Evolutionary conservation across 192 early-diverging fungal species (phyloP).

Genomic region (Coemansia sp.): DNA sequence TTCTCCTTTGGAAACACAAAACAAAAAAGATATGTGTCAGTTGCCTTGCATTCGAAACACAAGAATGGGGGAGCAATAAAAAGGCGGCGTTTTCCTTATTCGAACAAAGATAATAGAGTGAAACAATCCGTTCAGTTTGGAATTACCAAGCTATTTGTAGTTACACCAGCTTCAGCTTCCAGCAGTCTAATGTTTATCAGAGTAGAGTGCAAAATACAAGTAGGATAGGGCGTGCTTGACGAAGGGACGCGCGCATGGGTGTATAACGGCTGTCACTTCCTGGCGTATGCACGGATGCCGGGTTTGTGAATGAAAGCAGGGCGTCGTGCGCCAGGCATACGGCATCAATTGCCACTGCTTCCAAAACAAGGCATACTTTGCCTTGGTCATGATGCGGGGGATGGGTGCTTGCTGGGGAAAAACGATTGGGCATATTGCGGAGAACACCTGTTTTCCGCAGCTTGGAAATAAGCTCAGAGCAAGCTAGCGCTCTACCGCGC

Average conservation of each 20-base stretch:
- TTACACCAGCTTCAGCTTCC: too few relatives aligned
- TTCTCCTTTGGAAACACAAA: background rate
- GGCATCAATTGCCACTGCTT: background rate
- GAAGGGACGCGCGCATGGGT: too few relatives aligned
- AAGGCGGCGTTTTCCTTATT: background rate
- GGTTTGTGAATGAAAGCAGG: slow-evolving; percentile 10
- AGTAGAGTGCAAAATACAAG: too few relatives aligned
- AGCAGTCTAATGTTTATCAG: too few relatives aligned
- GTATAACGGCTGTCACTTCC: too few relatives aligned
- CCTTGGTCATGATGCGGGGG: background rate
- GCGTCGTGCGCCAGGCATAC: slow-evolving; percentile 5
- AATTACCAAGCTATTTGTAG: too few relatives aligned
- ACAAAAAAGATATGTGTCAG: background rate
- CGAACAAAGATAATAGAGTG: background rate
- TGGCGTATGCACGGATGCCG: background rate
- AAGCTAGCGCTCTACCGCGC: too few relatives aligned
- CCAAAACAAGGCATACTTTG: background rate
- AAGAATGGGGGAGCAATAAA: background rate
- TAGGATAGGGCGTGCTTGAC: too few relatives aligned
- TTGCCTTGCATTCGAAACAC: background rate
- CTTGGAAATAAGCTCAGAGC: too few relatives aligned
- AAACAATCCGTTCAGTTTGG: background rate
- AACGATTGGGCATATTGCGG: background rate
- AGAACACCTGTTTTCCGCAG: too few relatives aligned
- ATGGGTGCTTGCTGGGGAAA: too few relatives aligned